Evolutionary conservation across 23 red algal genomes (phyloP), one percentile per base, ranked within the genome.

Genomic region (Agarophyton chilense): DNA sequence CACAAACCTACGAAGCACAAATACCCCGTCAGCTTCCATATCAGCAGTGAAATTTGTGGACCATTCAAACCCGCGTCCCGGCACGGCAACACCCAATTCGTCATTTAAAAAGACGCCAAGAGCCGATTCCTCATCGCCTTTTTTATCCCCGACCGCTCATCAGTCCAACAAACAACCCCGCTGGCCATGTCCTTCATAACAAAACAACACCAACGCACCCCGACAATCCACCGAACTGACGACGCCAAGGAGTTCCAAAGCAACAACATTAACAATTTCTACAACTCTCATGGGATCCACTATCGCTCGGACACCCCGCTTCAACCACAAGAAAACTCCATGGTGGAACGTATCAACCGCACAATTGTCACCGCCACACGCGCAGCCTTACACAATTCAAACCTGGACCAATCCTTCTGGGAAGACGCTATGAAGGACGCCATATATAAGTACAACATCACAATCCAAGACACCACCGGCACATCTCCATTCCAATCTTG

Each of bases 401-500:
- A 61, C 13, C 11, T 67, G 16, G 17, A n/a, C 28, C 0, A 22
- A 7, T 38, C 56, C 22, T 67, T 24, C 79, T 84, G 79, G 55
- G 56, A 84, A 43, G 57, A 62, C 9, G 79, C 79, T 45, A 19
- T 84, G 8, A n/a, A n/a, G n/a, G n/a, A n/a, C n/a, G n/a, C n/a
- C n/a, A n/a, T n/a, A n/a, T n/a, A n/a, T n/a, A n/a, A 28, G 67
- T 84, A 84, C 55, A 84, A 67, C 12, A 42, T 83, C 9, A 83
- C 46, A 2, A 16, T 14, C 2, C 53, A 83, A 4, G 10, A 60
- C 42, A 26, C 6, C 9, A 41, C 26, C 16, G 21, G 22, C 12
- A 62, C 5, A 41, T 49, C 44, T 10, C 53, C 55, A 14, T 83
- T 66, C 57, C 50, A 83, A 66, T 7, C 58, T 0, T 83, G 79